Base-by-base conservation (phyloP, 768 basidiomycete genomes). In the Leccinum rimulosum region DNA sequence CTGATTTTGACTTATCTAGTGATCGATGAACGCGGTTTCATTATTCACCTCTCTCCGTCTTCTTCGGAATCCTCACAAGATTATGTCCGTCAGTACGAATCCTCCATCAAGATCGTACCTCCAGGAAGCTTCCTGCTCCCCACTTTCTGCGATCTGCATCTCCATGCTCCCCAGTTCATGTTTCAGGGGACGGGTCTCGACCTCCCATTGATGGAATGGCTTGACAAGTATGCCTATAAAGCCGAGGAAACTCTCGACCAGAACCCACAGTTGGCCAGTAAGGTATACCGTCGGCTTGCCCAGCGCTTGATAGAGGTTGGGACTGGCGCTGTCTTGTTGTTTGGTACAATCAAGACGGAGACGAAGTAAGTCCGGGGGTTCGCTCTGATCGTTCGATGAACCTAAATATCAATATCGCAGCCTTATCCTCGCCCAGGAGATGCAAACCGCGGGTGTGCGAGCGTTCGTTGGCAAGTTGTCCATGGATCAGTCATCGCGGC, bases 381-480 rank as follows among this genome's bases (percentile, higher is more conserved):
- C 36, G 48, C 22, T 50, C 15, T n/a, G 35, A 38, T 50, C 56
- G 3, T 31, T 48, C 50, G 31, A 33, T 31, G 49, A 54, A 33
- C 48, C 40, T 48, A 33, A 38, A 0, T 19, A 22, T 22, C 22
- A 25, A 25, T 25, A 12, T 55, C 31, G 10, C 52, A 95, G 93
- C 69, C 66, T 95, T 22, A 86, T 94, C 27, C 82, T 96, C 0
- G 93, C 93, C 4, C 75, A 84, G 36, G 80, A 77, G 12, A 91
- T 95, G 84, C 86, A 86, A 60, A 65, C 72, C 0, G 82, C 82
- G 19, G 92, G 94, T 5, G 64, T 95, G 17, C 79, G 94, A 33
- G 91, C 85, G 0, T 91, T 89, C 61, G 80, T 96, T n/a, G 94
- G 93, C 17, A 96, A 95, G 69, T 76, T 96, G 11, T 92, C 91